These are phyloP conservation scores for Leishmania tarentolae DNA, from an alignment of 208 protist species.

Conservation along the genomic window DNA sequence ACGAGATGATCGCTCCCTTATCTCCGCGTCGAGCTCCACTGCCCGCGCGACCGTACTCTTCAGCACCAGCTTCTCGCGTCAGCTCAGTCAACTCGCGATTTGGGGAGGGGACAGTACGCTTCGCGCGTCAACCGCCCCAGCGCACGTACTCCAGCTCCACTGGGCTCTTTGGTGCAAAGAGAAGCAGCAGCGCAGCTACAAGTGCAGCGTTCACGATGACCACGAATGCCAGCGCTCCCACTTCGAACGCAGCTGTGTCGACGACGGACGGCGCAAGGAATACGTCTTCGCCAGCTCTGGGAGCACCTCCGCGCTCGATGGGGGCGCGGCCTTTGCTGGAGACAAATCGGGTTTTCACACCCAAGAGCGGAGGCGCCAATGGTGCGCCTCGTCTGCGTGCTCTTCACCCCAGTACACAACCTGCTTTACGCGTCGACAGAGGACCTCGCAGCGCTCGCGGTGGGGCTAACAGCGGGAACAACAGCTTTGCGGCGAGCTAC, in stretches of 20 bases:
- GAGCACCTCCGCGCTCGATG: slow-evolving; percentile 5
- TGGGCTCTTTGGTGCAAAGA: neutral
- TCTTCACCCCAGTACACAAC: neutral
- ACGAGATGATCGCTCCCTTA: slow-evolving; percentile 1
- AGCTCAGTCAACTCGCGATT: slow-evolving; percentile 41
- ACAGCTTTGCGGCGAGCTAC: neutral
- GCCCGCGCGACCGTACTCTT: slow-evolving; percentile 14
- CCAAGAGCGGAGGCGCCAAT: neutral
- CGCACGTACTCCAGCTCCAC: neutral
- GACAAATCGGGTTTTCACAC: neutral
- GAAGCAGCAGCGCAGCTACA: neutral
- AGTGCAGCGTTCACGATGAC: neutral
- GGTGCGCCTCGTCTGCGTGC: slow-evolving; percentile 10
- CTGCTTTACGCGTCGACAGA: neutral
- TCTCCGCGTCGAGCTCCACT: neutral
- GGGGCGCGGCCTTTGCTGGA: slow-evolving; percentile 20
- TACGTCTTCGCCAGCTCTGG: neutral
- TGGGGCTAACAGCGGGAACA: neutral
- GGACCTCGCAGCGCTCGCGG: slow-evolving; percentile 5
- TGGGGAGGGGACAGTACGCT: neutral
- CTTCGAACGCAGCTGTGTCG: too few relatives aligned
- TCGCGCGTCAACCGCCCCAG: neutral
- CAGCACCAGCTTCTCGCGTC: slow-evolving; percentile 33
- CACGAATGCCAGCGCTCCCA: neutral
- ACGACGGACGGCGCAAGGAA: neutral